Conservation (phyloP, 2,329 filamentous ascomycete species). For the Golovinomyces cichoracearum region DNA sequence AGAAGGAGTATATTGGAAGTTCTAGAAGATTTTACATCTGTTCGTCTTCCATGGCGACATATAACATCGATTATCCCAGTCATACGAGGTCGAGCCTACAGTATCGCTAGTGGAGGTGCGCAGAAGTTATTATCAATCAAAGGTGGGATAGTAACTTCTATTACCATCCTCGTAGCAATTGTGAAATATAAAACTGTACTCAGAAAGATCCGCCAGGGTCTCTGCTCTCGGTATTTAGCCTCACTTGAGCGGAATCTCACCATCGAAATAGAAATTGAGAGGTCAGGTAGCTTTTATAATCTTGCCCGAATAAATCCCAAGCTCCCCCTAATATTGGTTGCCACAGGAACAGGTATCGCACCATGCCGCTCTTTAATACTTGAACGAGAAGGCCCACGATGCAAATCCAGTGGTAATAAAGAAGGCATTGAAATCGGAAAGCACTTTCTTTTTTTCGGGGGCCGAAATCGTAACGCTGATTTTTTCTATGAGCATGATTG, state of each 20-base stretch:
- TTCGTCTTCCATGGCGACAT: constrained; percentile 54
- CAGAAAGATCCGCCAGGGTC: constrained; percentile 55
- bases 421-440: constrained; percentile 6
- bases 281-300: constrained; percentile 14
- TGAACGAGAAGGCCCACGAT: constrained; percentile 24
- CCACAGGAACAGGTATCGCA: constrained; percentile 66
- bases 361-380: constrained; percentile 61
- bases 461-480: constrained; percentile 46
- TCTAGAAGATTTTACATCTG: constrained; percentile 64
- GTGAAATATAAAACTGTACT: constrained; percentile 81
- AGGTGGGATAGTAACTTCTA: constrained; percentile 17
- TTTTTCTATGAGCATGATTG: constrained; percentile 67
- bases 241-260: constrained; percentile 13
- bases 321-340: constrained; percentile 44
- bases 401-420: constrained; percentile 13
- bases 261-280: background rate
- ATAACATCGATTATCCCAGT: constrained; percentile 49
- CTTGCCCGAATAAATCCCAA: constrained; percentile 19
- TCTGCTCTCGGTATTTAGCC: constrained; percentile 71
- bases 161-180: constrained; percentile 61
- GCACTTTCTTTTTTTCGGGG: constrained; percentile 53
- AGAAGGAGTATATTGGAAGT: constrained; percentile 79
- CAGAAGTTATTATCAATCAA: constrained; percentile 7
- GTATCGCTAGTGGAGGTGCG: constrained; percentile 51
- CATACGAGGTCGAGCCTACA: constrained; percentile 78